Evolutionary conservation across 2,329 filamentous ascomycete species (phyloP), one percentile per base, ranked within the genome.

Genomic region (Aspergillus luchuensis): DNA sequence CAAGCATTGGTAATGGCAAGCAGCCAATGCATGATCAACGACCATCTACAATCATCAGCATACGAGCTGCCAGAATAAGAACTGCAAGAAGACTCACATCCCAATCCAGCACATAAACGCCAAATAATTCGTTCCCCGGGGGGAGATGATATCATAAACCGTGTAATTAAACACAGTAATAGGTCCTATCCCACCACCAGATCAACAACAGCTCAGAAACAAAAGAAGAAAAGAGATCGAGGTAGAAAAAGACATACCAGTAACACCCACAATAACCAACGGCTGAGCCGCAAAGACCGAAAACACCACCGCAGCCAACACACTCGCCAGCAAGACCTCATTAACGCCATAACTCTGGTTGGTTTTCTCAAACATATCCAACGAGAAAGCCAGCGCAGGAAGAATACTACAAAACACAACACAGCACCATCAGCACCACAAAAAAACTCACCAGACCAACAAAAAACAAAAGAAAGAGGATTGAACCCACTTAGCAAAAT

Each of bases 91-190:
- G 45, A 63, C 85, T 77, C 76, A 88, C 81, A 96, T 84, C 63
- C 91, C 91, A 70, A 96, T 91, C 89, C 92, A 94, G 70, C 88
- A 89, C 92, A 96, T 96, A 74, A 97, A 97, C 6, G 89, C 87
- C 57, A 96, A 86, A 72, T 94, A 96, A 71, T 93, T 89, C 5
- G 89, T 90, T 1, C 90, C 91, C 0, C 87, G 87, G 1, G 90
- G 88, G 1, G 83, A 80, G 72, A 97, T 91, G 65, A 97, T 96
- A 74, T 95, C 89, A 79, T 93, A 96, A 2, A 96, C 91, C 3
- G 92, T 97, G 72, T 96, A 96, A 74, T 96, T 96, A 73, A 96
- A 96, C 28, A 96, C 91, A 15, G 92, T 96, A 59, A 97, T 96
- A 3, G 92, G 92, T n/a, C 87, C 87, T 85, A 43, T 15, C 25